A percentile compares a stretch with the other conserved stretches of the same genome.
Evolutionary conservation across 108 stramenopile genomes (phyloP).

Genomic region (Discostella stelligeroides): DNA sequence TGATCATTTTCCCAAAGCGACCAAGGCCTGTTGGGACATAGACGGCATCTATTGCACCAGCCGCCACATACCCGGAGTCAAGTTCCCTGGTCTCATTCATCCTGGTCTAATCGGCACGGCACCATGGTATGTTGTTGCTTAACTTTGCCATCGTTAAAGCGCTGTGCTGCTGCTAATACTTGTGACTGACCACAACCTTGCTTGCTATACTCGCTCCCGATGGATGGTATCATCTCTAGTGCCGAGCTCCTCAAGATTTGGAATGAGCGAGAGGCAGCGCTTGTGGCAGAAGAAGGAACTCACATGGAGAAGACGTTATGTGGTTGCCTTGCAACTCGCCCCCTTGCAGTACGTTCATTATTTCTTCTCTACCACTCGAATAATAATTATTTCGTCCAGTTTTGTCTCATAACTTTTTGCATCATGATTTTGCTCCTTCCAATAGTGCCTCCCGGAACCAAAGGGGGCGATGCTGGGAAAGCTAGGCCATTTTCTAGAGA

Average conservation of each 20-base stretch:
- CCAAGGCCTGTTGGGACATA: slow-evolving; percentile 72
- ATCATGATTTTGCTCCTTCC: not conserved
- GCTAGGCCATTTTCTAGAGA: slow-evolving; percentile 60
- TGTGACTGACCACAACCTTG: slow-evolving; percentile 1
- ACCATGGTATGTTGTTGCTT: slow-evolving; percentile 24
- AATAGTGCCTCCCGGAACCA: slow-evolving; percentile 58
- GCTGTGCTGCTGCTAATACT: not conserved
- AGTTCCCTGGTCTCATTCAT: slow-evolving; percentile 63
- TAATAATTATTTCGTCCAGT: not conserved
- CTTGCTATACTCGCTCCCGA: not conserved
- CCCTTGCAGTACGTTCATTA: slow-evolving; percentile 40
- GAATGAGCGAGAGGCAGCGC: slow-evolving; percentile 66
- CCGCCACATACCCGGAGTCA: slow-evolving; percentile 59
- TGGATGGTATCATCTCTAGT: too few species aligned
- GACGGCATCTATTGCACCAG: slow-evolving; percentile 66
- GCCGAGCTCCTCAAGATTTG: slow-evolving; percentile 66
- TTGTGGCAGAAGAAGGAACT: slow-evolving; percentile 63
- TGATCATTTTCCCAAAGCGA: slow-evolving; percentile 65
- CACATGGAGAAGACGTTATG: slow-evolving; percentile 58
- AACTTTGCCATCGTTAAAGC: not conserved
- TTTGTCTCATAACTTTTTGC: not conserved
- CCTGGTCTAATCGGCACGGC: slow-evolving; percentile 75
- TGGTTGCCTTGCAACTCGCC: slow-evolving; percentile 62
- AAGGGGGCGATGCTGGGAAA: slow-evolving; percentile 72
- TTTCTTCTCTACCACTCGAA: not conserved